Percentiles rank a stretch among this genome's conserved stretches.
phyloP scores from a whole-genome alignment of 306 rosid species.

The Begonia masoniana region DNA sequence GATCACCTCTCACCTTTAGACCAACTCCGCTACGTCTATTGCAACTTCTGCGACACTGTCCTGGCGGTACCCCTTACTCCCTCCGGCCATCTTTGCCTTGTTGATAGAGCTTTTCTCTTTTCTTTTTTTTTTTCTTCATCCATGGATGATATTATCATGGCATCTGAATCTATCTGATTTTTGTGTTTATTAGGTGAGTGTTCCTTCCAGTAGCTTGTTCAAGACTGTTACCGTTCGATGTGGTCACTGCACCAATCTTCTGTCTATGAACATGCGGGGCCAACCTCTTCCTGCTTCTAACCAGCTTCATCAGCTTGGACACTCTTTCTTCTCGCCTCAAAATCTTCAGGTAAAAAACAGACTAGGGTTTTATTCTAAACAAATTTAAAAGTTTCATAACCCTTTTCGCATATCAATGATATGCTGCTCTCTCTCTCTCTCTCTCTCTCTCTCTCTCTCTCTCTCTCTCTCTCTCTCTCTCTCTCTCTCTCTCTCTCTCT shows the following conservation, averaged over 20 bases:
- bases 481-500: too few relatives aligned
- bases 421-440: too few relatives aligned
- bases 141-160: too few relatives aligned
- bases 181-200: conserved; percentile 54
- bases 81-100: too few relatives aligned
- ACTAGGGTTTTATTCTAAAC: too few relatives aligned
- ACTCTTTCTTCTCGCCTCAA: conserved; percentile 43
- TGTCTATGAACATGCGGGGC: conserved; percentile 69
- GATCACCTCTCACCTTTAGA: conserved; percentile 41
- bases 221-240: conserved; percentile 93
- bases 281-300: conserved; percentile 40
- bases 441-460: too few relatives aligned
- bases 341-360: conserved; percentile 29
- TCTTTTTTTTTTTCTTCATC: background rate
- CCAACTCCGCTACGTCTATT: conserved; percentile 91
- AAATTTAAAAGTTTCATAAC: too few relatives aligned
- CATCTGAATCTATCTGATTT: background rate
- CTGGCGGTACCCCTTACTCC: conserved; percentile 42
- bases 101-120: background rate
- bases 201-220: conserved; percentile 75
- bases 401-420: too few relatives aligned
- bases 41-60: conserved; percentile 92
- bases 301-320: conserved; percentile 67
- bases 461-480: too few relatives aligned
- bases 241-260: conserved; percentile 94